Base-by-base conservation (phyloP, 768 basidiomycete genomes). In the Tulasnella sp. region DNA sequence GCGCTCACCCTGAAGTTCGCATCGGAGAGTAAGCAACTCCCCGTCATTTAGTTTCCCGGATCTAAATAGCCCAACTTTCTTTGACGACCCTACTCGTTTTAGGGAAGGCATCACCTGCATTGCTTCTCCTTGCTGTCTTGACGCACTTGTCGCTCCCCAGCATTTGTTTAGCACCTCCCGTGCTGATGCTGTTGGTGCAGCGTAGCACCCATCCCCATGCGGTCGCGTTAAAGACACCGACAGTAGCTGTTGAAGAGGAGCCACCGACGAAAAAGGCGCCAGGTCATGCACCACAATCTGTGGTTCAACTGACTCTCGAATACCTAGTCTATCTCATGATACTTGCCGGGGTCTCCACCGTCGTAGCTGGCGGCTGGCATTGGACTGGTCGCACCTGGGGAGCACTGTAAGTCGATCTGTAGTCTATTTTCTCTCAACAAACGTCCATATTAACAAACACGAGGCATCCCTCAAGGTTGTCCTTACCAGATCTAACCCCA, bases 361-460 rank as follows among this genome's bases (percentile, higher is more conserved):
- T 86, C 2, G 75, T 80, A 0, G 75, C 80, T 7, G 87, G 84
- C 27, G 76, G 80, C 43, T 79, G 74, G 75, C 69, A 71, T 23
- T 95, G 91, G 90, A 71, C 87, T 55, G 68, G 73, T 17, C 81
- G 85, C 66, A 89, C 88, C 0, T 95, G 90, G 90, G 88, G 89
- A 15, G 83, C 87, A 53, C 84, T 80, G 92, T 93, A 67, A 68
- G 80, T 73, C 10, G 47, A 45, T 38, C n/a, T n/a, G n/a, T 38
- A 38, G 51, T 1, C 27, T 63, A 42, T n/a, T n/a, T n/a, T n/a
- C 15, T 21, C 53, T 49, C 66, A 45, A 44, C 2, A 44, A 11
- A 45, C 5, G 23, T 53, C 30, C 8, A 45, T 19, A 4, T 24
- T 15, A 38, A 41, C 30, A 50, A 10, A 27, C 47, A 64, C 8